Percentiles rank a stretch among this genome's conserved stretches.
Evolutionary conservation across 1,139 yeast species (phyloP).

Genomic region (Pneumocystis carinii): DNA sequence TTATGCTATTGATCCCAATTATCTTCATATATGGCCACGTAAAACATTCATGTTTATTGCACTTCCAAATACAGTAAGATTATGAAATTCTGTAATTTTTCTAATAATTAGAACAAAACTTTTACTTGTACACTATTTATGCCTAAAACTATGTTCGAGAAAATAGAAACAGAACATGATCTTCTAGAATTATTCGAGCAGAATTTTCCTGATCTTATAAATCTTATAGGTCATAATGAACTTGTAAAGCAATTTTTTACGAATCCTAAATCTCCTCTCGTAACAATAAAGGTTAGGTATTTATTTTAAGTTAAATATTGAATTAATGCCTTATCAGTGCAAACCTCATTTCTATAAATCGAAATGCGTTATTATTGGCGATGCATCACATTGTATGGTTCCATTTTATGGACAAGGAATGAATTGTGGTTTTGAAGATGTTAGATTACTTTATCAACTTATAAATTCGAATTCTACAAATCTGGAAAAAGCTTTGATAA

Average conservation of each 20-base stretch:
- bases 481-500: slow-evolving; percentile 37
- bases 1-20: slow-evolving; percentile 47
- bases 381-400: slow-evolving; percentile 94
- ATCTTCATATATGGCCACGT: slow-evolving; percentile 89
- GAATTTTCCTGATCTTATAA: slow-evolving; percentile 63
- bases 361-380: slow-evolving; percentile 61
- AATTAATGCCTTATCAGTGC: slow-evolving; percentile 25
- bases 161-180: slow-evolving; percentile 25
- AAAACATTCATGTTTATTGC: slow-evolving; percentile 79
- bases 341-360: slow-evolving; percentile 55
- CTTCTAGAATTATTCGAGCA: slow-evolving; percentile 40
- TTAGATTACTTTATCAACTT: slow-evolving; percentile 45
- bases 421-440: slow-evolving; percentile 94
- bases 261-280: slow-evolving; percentile 62
- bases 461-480: slow-evolving; percentile 33
- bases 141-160: slow-evolving; percentile 56
- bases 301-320: not conserved
- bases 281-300: slow-evolving; percentile 30
- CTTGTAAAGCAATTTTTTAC: slow-evolving; percentile 38
- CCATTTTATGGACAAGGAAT: slow-evolving; percentile 96
- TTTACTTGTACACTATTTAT: slow-evolving; percentile 84
- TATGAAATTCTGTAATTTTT: slow-evolving; percentile 26
- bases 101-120: slow-evolving; percentile 26
- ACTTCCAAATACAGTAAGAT: slow-evolving; percentile 42
- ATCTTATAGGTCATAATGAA: slow-evolving; percentile 46